Conservation (phyloP, 495 filamentous ascomycete species). For the Penicillium herquei region DNA sequence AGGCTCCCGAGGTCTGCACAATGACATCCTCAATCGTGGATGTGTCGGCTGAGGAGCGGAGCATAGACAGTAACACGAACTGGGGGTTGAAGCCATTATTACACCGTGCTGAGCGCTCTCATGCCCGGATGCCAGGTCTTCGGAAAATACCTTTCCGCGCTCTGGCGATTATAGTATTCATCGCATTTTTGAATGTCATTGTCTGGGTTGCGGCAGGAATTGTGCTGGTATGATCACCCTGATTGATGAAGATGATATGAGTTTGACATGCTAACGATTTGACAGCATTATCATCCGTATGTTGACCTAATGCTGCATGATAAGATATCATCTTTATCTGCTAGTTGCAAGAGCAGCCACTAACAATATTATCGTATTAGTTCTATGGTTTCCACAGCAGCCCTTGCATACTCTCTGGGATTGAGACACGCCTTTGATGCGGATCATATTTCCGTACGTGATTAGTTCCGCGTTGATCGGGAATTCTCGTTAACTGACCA, state of each 20-base stretch:
- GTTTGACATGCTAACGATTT: conserved; percentile 7
- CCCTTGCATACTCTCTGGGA: conserved; percentile 85
- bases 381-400: conserved; percentile 70
- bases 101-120: conserved; percentile 37
- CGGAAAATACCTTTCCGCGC: conserved; percentile 63
- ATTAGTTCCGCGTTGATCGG: background rate
- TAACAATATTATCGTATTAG: conserved; percentile 23
- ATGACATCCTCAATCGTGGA: conserved; percentile 6
- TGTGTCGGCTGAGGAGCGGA: conserved; percentile 8
- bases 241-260: background rate
- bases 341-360: no score
- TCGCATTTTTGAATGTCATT: conserved; percentile 64
- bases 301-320: conserved; percentile 7
- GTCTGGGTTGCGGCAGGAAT: conserved; percentile 74
- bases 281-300: conserved; percentile 38
- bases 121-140: conserved; percentile 49
- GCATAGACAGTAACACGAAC: conserved; percentile 19
- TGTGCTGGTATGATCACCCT: conserved; percentile 50
- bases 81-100: conserved; percentile 37
- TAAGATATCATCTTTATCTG: no score
- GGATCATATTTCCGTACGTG: conserved; percentile 79
- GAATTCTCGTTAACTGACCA: background rate
- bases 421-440: conserved; percentile 94
- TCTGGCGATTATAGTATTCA: conserved; percentile 61
- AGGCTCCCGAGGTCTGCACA: background rate